Evolutionary conservation across 139 green algal genomes (phyloP).

Genomic region (Chloropicon primus): DNA sequence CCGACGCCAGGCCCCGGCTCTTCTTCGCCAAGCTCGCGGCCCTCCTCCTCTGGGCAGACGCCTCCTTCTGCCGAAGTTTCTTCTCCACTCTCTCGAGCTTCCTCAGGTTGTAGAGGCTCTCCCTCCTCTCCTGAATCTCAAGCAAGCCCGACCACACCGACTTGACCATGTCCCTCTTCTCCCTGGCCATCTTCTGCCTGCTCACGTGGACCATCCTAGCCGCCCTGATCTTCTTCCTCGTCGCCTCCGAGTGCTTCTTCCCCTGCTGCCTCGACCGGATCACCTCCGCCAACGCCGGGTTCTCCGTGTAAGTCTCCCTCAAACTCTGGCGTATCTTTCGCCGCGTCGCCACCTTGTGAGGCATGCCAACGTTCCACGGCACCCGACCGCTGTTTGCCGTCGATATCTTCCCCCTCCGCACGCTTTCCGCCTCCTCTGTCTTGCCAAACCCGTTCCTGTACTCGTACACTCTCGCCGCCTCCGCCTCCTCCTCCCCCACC

Average conservation of each 20-base stretch:
- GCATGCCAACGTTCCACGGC: neutral
- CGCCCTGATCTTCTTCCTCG: neutral
- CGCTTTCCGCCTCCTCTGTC: neutral
- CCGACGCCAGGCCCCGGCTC: neutral
- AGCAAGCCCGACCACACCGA: neutral
- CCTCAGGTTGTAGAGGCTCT: neutral
- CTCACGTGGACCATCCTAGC: neutral
- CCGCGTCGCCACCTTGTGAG: neutral
- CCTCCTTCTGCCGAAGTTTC: neutral
- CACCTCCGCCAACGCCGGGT: neutral
- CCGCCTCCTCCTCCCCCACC: neutral
- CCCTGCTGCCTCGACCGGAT: neutral
- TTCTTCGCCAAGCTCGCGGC: too few relatives aligned
- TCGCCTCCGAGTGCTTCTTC: neutral
- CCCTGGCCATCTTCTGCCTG: neutral
- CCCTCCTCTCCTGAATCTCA: neutral
- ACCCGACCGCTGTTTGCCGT: neutral
- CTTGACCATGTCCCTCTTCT: neutral
- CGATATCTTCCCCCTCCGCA: neutral
- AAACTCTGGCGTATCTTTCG: neutral
- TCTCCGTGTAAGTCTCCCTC: neutral
- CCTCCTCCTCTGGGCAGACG: too few relatives aligned
- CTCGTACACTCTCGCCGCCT: neutral
- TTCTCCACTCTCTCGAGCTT: neutral
- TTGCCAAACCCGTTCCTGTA: neutral